Conservation (phyloP, 2,329 filamentous ascomycete genomes). For the Fusarium dimerum region DNA sequence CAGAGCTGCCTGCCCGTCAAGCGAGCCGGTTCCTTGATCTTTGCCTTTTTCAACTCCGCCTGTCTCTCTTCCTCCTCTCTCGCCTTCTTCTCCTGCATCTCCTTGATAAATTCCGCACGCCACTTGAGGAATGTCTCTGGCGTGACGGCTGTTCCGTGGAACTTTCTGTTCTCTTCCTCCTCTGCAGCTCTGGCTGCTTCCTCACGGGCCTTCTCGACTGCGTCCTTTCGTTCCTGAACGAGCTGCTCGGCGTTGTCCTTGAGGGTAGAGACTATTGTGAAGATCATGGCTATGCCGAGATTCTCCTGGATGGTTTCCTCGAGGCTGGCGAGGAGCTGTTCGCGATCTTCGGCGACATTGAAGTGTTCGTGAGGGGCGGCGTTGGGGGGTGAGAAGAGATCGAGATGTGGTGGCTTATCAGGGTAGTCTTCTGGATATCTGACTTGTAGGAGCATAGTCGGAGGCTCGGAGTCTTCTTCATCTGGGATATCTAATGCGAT, state of each 20-base stretch:
- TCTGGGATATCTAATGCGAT: conserved; percentile 79
- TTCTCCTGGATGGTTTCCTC: conserved; percentile 84
- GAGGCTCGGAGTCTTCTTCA: conserved; percentile 64
- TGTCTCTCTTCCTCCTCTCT: conserved; percentile 74
- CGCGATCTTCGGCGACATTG: conserved; percentile 78
- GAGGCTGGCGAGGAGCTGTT: conserved; percentile 69
- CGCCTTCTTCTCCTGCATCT: conserved; percentile 74
- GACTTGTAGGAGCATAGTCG: conserved; percentile 79
- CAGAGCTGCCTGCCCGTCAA: conserved; percentile 76
- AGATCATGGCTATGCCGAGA: conserved; percentile 96
- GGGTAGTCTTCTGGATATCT: conserved; percentile 90
- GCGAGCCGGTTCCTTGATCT: conserved; percentile 71
- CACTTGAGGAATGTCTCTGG: conserved; percentile 81
- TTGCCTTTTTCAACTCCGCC: conserved; percentile 81
- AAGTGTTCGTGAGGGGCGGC: conserved; percentile 70
- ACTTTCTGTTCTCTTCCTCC: conserved; percentile 93
- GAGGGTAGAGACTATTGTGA: conserved; percentile 81
- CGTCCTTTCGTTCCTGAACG: conserved; percentile 71
- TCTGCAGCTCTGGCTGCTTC: conserved; percentile 63
- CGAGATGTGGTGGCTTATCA: conserved; percentile 80
- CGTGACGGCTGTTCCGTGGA: conserved; percentile 89
- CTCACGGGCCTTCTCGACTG: conserved; percentile 58
- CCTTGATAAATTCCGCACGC: conserved; percentile 74
- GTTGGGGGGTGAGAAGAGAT: conserved; percentile 75
- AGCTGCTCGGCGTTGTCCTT: conserved; percentile 92